Evolutionary conservation across 2,329 filamentous ascomycete genomes (phyloP), one percentile per base, ranked within the genome.

Genomic region (Aspergillus caelatus): DNA sequence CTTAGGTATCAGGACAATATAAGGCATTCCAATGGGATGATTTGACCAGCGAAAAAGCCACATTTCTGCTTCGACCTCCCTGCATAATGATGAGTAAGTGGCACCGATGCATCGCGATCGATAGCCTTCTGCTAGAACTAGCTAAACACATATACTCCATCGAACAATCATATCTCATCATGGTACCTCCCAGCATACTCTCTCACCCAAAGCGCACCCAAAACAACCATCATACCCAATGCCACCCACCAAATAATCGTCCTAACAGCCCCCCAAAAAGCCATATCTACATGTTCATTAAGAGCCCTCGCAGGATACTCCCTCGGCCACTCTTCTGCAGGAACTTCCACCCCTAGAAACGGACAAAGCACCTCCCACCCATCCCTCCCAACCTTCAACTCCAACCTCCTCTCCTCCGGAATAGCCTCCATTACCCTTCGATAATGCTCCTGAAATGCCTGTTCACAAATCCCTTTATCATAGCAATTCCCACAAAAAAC

Each of bases 301-400:
- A 55, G n/a, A 1, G 19, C 52, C 12, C 7, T 14, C 4, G 30
- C 23, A 7, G 30, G 6, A 55, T 55, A 55, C 52, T n/a, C 52
- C 52, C 52, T 23, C 12, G 52, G 52, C 52, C 52, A 55, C 1
- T 16, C 16, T 10, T 23, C 21, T 3, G 2, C 52, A 1, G 80
- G 78, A 3, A 78, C 68, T 8, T 74, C 67, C 41, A 75, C 78
- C 0, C 71, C 76, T 46, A 82, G 57, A 57, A 82, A 81, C 61
- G 74, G 64, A 65, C 81, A 83, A 28, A 84, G 69, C 11, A 79
- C 78, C 41, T 72, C 75, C 81, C 82, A 84, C 0, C 80, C 81
- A 41, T 82, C 76, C 36, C 74, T 61, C 1, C 73, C 64, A 56
- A 71, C 61, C 12, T 10, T 28, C 53, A 67, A 78, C 60, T 77